Evolutionary conservation across 2,329 filamentous ascomycete species (phyloP).

Genomic region (Cladosporium cucumerinum): DNA sequence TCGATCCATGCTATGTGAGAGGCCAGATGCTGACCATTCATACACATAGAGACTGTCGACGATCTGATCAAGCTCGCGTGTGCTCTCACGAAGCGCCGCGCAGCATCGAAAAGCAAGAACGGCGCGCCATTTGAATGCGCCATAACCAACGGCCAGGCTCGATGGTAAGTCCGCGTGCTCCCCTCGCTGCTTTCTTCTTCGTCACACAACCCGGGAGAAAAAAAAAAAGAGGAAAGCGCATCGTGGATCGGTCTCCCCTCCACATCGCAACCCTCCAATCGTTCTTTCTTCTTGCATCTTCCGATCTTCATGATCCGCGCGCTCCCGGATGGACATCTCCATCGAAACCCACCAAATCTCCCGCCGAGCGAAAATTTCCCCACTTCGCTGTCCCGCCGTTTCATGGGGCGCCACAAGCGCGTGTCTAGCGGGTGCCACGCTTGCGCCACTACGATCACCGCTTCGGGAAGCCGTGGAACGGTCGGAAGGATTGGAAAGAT

Average conservation of each 20-base stretch:
- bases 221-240: no score
- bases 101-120: slow-evolving; percentile 26
- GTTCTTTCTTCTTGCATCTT: not conserved
- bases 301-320: slow-evolving; percentile 12
- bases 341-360: not conserved
- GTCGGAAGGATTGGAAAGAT: not conserved
- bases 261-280: not conserved
- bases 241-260: not conserved
- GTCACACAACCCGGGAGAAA: not conserved
- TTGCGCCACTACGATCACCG: slow-evolving; percentile 14
- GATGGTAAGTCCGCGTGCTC: slow-evolving; percentile 52
- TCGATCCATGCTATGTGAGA: not conserved
- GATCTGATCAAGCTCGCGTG: slow-evolving; percentile 64
- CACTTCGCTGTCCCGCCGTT: not conserved
- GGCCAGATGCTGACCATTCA: not conserved
- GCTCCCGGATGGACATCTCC: not conserved
- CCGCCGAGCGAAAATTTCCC: not conserved
- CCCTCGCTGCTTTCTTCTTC: no score
- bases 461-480: not conserved
- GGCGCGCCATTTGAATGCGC: slow-evolving; percentile 52
- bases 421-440: slow-evolving; percentile 3
- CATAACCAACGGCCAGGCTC: slow-evolving; percentile 58
- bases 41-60: slow-evolving; percentile 59
- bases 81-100: slow-evolving; percentile 57
- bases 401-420: slow-evolving; percentile 6